Conservation (phyloP, 164 flowering plant species). For the Pachysandra terminalis region DNA sequence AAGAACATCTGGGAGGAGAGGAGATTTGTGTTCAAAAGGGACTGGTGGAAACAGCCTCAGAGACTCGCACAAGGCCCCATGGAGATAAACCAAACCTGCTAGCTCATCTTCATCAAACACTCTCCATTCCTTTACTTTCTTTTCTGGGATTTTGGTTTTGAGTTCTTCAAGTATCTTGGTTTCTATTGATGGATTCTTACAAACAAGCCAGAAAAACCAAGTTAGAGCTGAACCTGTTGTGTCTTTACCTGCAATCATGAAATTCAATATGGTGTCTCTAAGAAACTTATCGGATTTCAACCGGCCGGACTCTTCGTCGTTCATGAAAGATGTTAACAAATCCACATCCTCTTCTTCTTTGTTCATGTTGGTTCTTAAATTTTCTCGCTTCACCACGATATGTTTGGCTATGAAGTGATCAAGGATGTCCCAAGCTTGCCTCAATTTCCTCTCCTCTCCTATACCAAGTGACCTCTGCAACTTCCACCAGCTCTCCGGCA, state of each 20-base stretch:
- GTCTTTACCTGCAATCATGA: constrained; percentile 55
- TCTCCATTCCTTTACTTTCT: neutral
- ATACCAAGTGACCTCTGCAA: constrained; percentile 32
- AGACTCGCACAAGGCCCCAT: constrained; percentile 39
- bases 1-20: constrained; percentile 25
- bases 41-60: constrained; percentile 43
- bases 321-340: constrained; percentile 18
- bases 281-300: constrained; percentile 28
- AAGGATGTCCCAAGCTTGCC: constrained; percentile 21
- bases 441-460: constrained; percentile 37
- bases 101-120: constrained; percentile 17
- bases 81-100: constrained; percentile 34
- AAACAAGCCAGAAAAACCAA: constrained; percentile 55
- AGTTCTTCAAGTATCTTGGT: constrained; percentile 41
- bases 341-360: constrained; percentile 10
- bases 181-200: constrained; percentile 37
- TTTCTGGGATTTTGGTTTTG: neutral
- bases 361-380: neutral
- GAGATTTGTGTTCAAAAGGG: constrained; percentile 27
- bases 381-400: constrained; percentile 21
- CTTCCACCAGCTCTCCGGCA: constrained; percentile 37
- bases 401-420: constrained; percentile 21
- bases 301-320: neutral
- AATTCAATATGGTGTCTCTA: constrained; percentile 39
- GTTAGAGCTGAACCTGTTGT: constrained; percentile 42